Percentiles rank a stretch among this genome's conserved stretches.
phyloP scores from a whole-genome alignment of 2,329 filamentous ascomycete species.

The Alternaria ventricosa region DNA sequence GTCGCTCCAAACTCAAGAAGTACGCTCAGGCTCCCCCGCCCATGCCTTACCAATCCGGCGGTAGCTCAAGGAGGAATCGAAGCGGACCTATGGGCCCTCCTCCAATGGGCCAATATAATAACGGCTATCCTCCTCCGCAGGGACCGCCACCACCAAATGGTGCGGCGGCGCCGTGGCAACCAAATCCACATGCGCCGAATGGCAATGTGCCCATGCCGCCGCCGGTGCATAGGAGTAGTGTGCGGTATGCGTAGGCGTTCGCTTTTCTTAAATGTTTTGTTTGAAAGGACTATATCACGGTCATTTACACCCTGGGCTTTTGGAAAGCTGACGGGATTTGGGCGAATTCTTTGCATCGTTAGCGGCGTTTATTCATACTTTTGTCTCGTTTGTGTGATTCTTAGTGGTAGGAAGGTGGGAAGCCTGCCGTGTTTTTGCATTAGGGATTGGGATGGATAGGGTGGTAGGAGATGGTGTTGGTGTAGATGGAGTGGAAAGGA shows the following conservation, averaged over 20 bases:
- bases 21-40: constrained; percentile 22
- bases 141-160: constrained; percentile 1
- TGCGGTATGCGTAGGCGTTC: constrained; percentile 30
- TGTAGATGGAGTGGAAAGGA: not conserved
- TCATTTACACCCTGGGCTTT: constrained; percentile 1
- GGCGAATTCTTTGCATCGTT: constrained; percentile 5
- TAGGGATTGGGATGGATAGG: not conserved
- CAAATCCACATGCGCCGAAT: constrained; percentile 5
- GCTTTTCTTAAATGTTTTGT: no score
- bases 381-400: not conserved
- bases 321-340: not conserved
- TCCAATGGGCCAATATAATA: constrained; percentile 9
- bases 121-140: constrained; percentile 1
- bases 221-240: constrained; percentile 20
- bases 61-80: not conserved
- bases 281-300: not conserved
- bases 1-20: constrained; percentile 29
- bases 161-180: not conserved
- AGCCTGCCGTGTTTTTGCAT: not conserved
- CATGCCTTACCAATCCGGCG: constrained; percentile 5
- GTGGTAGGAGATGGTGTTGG: not conserved
- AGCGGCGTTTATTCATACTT: constrained; percentile 6
- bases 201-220: constrained; percentile 12
- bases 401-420: not conserved
- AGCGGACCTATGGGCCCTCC: not conserved